phyloP scores from a whole-genome alignment of 2,329 filamentous ascomycete species.

The Trichoderma sp. region DNA sequence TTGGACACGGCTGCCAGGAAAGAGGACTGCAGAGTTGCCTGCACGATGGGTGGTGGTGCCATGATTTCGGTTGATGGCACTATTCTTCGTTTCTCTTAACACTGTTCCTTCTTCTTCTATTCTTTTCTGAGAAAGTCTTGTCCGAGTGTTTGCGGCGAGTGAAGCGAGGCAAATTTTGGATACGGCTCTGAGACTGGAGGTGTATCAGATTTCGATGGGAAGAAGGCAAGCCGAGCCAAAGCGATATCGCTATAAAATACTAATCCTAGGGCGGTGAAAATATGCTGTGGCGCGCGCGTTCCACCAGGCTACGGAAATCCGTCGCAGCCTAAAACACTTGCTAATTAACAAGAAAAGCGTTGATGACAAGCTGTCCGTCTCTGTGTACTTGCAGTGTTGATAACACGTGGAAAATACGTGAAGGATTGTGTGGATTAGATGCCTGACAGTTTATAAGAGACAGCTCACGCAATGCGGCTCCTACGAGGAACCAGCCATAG shows the following conservation, averaged over 20 bases:
- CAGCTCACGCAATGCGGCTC: neutral
- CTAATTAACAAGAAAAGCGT: neutral
- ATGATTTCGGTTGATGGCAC: constrained; percentile 29
- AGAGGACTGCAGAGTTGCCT: constrained; percentile 67
- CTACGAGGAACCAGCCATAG: neutral
- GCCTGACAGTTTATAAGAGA: neutral
- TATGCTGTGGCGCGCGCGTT: neutral
- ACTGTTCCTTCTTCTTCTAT: neutral
- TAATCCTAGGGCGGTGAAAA: neutral
- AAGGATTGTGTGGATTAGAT: neutral
- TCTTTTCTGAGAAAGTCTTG: too few relatives aligned
- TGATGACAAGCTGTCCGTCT: neutral
- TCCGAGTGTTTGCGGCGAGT: neutral
- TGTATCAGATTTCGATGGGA: neutral
- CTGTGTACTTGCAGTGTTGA: neutral
- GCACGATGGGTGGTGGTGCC: constrained; percentile 55
- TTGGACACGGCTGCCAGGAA: constrained; percentile 70
- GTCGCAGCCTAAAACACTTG: neutral
- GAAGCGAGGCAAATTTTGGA: neutral
- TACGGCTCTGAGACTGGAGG: neutral
- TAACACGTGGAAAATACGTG: neutral
- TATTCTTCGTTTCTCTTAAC: neutral
- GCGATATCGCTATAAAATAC: neutral
- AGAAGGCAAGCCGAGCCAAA: neutral
- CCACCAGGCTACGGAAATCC: neutral